A percentile compares a stretch with the other conserved stretches of the same genome.
These are phyloP conservation scores for Bruguiera sexangula DNA, from an alignment of 345 rosid genomes.

Conservation along the genomic window DNA sequence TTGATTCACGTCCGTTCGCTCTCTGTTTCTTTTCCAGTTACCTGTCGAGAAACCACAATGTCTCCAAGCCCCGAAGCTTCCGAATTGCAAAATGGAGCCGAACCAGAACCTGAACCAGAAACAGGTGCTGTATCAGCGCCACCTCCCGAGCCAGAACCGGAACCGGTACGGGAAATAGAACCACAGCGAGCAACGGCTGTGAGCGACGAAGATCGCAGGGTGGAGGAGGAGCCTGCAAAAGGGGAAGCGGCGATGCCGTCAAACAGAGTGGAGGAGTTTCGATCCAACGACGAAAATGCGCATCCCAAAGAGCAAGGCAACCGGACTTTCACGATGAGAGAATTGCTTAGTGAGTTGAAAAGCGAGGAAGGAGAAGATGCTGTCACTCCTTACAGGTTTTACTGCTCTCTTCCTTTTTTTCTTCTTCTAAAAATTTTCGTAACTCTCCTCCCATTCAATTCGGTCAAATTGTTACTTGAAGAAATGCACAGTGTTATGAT, in stretches of 20 bases:
- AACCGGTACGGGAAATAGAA: slow-evolving; percentile 10
- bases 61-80: slow-evolving; percentile 40
- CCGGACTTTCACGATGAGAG: slow-evolving; percentile 86
- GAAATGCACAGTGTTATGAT: too few species aligned
- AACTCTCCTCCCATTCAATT: neutral
- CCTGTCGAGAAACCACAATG: slow-evolving; percentile 21
- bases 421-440: neutral
- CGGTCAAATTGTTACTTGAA: neutral
- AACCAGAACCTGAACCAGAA: slow-evolving; percentile 16
- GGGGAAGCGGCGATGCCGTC: slow-evolving; percentile 29
- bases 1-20: neutral
- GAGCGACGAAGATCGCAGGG: slow-evolving; percentile 40
- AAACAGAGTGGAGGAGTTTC: slow-evolving; percentile 19
- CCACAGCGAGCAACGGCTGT: slow-evolving; percentile 7
- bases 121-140: slow-evolving; percentile 10
- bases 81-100: slow-evolving; percentile 43
- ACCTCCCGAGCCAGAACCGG: slow-evolving; percentile 14
- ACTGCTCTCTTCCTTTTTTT: neutral
- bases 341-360: slow-evolving; percentile 70
- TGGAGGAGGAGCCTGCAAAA: slow-evolving; percentile 22
- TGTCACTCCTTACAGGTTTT: slow-evolving; percentile 60
- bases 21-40: too few species aligned
- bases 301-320: slow-evolving; percentile 52
- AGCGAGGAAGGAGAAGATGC: slow-evolving; percentile 59
- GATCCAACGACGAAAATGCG: slow-evolving; percentile 25